phyloP scores from a whole-genome alignment of 495 filamentous ascomycete species.

The Neurospora sp. region DNA sequence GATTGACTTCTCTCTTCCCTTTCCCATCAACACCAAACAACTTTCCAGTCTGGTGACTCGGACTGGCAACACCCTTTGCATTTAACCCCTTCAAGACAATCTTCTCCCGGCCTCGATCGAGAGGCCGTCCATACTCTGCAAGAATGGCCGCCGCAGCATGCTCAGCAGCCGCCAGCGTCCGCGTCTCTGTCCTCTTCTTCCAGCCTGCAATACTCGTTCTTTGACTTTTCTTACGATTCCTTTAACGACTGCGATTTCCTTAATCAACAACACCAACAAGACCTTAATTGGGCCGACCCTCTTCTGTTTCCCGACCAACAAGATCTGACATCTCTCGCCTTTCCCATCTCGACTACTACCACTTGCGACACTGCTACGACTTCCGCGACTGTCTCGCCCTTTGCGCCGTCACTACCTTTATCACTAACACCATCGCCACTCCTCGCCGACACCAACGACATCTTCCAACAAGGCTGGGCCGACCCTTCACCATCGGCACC shows the following conservation, averaged over 20 bases:
- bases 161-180: slow-evolving; percentile 10
- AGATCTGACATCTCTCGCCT: not conserved
- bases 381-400: not conserved
- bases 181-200: slow-evolving; percentile 2
- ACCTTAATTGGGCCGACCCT: not conserved
- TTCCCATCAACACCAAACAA: not conserved
- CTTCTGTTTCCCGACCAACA: not conserved
- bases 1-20: not conserved
- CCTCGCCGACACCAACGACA: not conserved
- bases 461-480: not conserved
- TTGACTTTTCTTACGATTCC: not conserved
- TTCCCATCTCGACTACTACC: not conserved
- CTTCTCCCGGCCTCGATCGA: slow-evolving; percentile 8
- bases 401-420: not conserved
- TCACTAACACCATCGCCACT: not conserved
- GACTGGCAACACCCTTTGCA: not conserved
- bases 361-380: not conserved
- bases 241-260: not conserved
- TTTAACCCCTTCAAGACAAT: not conserved
- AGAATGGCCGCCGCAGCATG: slow-evolving; percentile 16
- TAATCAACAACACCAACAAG: not conserved
- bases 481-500: not conserved
- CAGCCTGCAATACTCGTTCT: not conserved
- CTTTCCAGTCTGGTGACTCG: not conserved
- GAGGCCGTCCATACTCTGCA: slow-evolving; percentile 19